These are phyloP conservation scores for Ehretia macrophylla DNA, from an alignment of 257 asterid genomes.

Conservation along the genomic window DNA sequence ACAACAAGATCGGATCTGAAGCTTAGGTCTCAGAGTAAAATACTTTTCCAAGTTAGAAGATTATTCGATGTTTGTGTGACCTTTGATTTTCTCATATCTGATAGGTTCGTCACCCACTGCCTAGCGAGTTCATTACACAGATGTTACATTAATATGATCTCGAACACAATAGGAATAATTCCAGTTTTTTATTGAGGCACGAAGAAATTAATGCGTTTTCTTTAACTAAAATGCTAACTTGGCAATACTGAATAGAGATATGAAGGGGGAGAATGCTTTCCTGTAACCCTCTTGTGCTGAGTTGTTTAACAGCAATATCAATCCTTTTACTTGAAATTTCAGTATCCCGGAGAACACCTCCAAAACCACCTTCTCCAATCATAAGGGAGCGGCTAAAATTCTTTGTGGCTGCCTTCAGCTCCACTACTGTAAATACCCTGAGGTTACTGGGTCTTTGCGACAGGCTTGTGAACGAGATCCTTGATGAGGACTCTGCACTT, in stretches of 20 bases:
- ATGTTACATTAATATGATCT: no score
- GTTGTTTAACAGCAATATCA: conserved; percentile 87
- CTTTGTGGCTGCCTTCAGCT: conserved; percentile 65
- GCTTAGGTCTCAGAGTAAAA: no score
- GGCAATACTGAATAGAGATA: not conserved
- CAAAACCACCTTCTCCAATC: conserved; percentile 94
- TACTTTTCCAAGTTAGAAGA: no score
- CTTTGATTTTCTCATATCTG: no score
- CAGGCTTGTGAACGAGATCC: conserved; percentile 43
- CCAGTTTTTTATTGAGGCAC: no score
- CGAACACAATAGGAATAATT: no score
- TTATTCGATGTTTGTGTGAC: no score
- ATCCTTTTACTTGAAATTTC: conserved; percentile 34
- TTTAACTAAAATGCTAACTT: no score
- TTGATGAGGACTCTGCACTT: conserved; percentile 61
- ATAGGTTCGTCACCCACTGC: no score
- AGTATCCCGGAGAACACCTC: conserved; percentile 47
- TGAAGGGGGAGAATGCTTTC: conserved; percentile 29
- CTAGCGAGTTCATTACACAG: no score
- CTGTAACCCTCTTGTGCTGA: conserved; percentile 91
- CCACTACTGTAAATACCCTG: conserved; percentile 50
- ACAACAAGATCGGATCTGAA: no score
- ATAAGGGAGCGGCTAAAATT: conserved; percentile 71
- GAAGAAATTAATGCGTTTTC: no score
- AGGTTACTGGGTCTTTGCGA: conserved; percentile 56